Base-by-base conservation (phyloP, 768 basidiomycete genomes). In the Hydnomerulius pinastri region DNA sequence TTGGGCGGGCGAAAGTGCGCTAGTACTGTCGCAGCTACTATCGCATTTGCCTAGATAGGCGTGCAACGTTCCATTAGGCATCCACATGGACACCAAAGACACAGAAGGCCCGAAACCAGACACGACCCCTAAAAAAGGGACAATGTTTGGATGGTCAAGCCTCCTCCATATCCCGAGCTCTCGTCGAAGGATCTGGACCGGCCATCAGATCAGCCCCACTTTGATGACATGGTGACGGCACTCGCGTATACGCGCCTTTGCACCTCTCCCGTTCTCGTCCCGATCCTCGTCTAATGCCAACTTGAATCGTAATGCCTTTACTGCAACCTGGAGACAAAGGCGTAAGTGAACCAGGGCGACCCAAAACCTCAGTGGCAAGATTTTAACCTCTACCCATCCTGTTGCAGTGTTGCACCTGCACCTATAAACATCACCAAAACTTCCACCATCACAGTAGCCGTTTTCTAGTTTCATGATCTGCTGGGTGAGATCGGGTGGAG, bases 151-250 rank as follows among this genome's bases (percentile, higher is more conserved):
- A 41, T 61, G 56, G 11, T 46, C 25, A 2, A 66, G 48, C 38
- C 51, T 28, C 35, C 46, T 55, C 65, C 65, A 67, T 17, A 64
- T 53, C 13, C 55, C 51, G n/a, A 64, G 46, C 40, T 66, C 64
- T 36, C 65, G 53, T 7, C 55, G 51, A 18, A 66, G 44, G 27
- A 49, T 32, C 59, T 59, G 39, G 20, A 20, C 36, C 18, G 32
- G n/a, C n/a, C n/a, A n/a, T 4, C n/a, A 8, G 17, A 46, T 23
- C 32, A 41, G 10, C 17, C 37, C 1, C 23, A 11, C 13, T n/a
- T n/a, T 17, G n/a, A 7, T 6, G 40, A 10, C 25, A 28, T 10
- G n/a, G n/a, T n/a, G n/a, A n/a, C n/a, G n/a, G 17, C 21, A n/a
- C n/a, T n/a, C n/a, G n/a, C 40, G 27, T 6, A 15, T 11, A 15